Evolutionary conservation across 106 monocot genomes (phyloP).

Genomic region (Agapanthus africanus): DNA sequence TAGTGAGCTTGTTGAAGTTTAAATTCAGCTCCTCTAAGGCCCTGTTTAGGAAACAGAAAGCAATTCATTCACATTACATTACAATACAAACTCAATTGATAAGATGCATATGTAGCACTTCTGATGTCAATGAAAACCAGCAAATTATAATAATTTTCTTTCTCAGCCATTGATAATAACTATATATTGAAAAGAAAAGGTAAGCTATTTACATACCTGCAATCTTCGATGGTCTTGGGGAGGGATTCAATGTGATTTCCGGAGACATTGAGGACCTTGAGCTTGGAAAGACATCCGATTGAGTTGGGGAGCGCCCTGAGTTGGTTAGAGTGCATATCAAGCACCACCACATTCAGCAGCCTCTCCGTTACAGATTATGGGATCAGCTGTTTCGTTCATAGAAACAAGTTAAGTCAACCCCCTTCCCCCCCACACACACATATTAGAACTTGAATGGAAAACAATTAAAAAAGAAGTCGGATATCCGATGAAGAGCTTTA

Average conservation of each 20-base stretch:
- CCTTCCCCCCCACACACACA: no score
- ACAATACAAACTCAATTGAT: no score
- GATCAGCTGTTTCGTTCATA: constrained; percentile 30
- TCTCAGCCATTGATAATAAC: background rate
- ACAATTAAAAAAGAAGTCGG: background rate
- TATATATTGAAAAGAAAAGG: background rate
- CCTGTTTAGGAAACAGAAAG: constrained; percentile 30
- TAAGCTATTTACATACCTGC: constrained; percentile 71
- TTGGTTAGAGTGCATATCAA: constrained; percentile 67
- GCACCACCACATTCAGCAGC: constrained; percentile 42
- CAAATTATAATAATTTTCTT: background rate
- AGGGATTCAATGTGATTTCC: constrained; percentile 69
- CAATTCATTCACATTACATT: background rate
- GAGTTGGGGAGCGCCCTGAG: constrained; percentile 65
- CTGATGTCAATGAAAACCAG: background rate
- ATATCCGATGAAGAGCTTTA: no score
- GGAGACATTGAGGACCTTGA: constrained; percentile 66
- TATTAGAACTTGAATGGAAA: background rate
- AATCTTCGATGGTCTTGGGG: constrained; percentile 75
- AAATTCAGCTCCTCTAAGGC: constrained; percentile 47
- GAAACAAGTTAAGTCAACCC: no score
- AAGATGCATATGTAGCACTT: no score
- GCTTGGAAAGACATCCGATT: constrained; percentile 84
- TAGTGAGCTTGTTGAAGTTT: constrained; percentile 68
- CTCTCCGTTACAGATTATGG: constrained; percentile 69